Percentiles rank a stretch among this genome's conserved stretches.
phyloP scores from a whole-genome alignment of 129 eudicot species.

The Tagetes erecta region DNA sequence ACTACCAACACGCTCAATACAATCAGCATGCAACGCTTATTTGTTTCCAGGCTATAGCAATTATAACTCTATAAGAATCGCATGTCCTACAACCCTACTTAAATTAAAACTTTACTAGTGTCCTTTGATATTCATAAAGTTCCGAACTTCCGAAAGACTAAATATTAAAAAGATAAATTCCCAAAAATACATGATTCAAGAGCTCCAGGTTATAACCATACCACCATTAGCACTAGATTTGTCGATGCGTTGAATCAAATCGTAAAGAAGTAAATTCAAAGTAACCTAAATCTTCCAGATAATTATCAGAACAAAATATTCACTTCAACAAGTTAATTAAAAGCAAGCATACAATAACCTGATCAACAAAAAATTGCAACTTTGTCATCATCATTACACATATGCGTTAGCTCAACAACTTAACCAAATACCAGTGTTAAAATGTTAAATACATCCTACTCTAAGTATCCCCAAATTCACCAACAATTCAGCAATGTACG shows the following conservation, averaged over 20 bases:
- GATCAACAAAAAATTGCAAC: slow-evolving; percentile 30
- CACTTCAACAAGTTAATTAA: slow-evolving; percentile 19
- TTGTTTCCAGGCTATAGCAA: slow-evolving; percentile 9
- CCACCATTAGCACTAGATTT: neutral
- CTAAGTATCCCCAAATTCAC: slow-evolving; percentile 18
- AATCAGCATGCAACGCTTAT: neutral
- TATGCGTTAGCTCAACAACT: slow-evolving; percentile 20
- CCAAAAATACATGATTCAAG: neutral
- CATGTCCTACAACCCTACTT: neutral
- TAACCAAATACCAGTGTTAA: slow-evolving; percentile 20
- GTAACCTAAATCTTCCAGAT: slow-evolving; percentile 2
- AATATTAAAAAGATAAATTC: neutral
- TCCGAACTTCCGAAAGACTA: neutral
- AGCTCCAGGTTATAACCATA: neutral
- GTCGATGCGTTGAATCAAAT: slow-evolving; percentile 14
- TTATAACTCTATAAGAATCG: neutral
- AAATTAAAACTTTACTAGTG: neutral
- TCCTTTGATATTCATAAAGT: slow-evolving; percentile 2
- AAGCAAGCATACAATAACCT: slow-evolving; percentile 15
- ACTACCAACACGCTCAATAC: neutral
- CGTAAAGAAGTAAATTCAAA: neutral
- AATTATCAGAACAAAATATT: slow-evolving; percentile 17
- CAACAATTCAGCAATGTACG: slow-evolving; percentile 30
- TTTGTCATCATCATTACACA: slow-evolving; percentile 2
- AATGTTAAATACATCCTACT: slow-evolving; percentile 20